These are phyloP conservation scores for Didymella lethalis DNA, from an alignment of 2,329 filamentous ascomycete genomes.

Conservation along the genomic window DNA sequence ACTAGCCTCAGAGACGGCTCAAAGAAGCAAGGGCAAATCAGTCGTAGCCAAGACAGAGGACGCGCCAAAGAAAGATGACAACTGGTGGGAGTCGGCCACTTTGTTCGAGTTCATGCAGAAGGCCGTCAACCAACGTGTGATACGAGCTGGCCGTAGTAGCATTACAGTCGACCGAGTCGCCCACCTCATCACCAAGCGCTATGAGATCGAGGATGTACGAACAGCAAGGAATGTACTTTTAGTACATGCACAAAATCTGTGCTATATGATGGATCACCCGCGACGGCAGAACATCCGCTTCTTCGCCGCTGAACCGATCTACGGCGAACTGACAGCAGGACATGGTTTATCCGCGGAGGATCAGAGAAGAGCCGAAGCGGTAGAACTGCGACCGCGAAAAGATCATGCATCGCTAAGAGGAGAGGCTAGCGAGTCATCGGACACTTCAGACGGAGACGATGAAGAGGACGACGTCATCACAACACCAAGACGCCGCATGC, in stretches of 20 bases:
- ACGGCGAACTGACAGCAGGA: conserved; percentile 39
- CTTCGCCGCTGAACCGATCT: conserved; percentile 46
- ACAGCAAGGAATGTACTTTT: conserved; percentile 45
- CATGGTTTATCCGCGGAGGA: conserved; percentile 42
- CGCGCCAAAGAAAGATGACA: conserved; percentile 49
- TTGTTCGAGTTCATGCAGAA: conserved; percentile 53
- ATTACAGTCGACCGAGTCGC: conserved; percentile 47
- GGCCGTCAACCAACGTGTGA: conserved; percentile 43
- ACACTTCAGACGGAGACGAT: conserved; percentile 36
- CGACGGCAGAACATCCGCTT: conserved; percentile 40
- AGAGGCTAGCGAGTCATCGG: conserved; percentile 34
- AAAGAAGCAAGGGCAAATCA: conserved; percentile 17
- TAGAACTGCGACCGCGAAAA: conserved; percentile 43
- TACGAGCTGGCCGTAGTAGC: conserved; percentile 41
- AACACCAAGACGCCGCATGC: conserved; percentile 34
- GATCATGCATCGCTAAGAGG: conserved; percentile 36
- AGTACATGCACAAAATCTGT: conserved; percentile 49
- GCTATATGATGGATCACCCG: conserved; percentile 51
- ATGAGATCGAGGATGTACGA: conserved; percentile 47
- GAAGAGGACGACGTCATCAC: conserved; percentile 29
- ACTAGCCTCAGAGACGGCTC: not conserved
- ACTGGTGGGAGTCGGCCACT: conserved; percentile 50
- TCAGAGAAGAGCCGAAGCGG: conserved; percentile 40
- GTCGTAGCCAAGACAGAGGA: conserved; percentile 19
- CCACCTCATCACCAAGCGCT: conserved; percentile 46